Conservation (phyloP, 164 flowering plant species). For the Paratinospora sagittata region DNA sequence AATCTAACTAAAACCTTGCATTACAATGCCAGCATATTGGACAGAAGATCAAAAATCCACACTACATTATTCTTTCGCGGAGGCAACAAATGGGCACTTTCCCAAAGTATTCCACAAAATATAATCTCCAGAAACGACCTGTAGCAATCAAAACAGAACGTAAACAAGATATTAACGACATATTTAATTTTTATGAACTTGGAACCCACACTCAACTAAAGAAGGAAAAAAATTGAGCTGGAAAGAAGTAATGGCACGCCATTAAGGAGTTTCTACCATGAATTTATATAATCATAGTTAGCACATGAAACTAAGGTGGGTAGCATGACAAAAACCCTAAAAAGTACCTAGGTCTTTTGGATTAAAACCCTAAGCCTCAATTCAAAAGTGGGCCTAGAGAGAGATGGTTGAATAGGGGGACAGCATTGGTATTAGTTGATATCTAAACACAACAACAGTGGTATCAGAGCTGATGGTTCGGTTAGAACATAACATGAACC, state of each 20-base stretch:
- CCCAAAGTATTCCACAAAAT: slow-evolving; percentile 99
- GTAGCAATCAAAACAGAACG: slow-evolving; percentile 2
- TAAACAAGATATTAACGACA: background rate
- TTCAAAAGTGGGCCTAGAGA: too few species aligned
- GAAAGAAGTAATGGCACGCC: background rate
- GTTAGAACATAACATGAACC: too few species aligned
- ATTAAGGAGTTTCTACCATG: background rate
- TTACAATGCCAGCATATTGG: background rate
- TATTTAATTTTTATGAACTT: too few species aligned
- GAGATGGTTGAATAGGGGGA: too few species aligned
- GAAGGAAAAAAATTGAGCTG: too few species aligned
- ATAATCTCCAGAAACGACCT: slow-evolving; percentile 87
- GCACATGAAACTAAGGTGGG: background rate
- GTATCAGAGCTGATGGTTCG: too few species aligned
- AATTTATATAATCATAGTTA: background rate
- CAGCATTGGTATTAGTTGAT: too few species aligned
- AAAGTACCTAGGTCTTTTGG: too few species aligned
- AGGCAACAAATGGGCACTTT: slow-evolving; percentile 72
- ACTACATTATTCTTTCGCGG: slow-evolving; percentile 19
- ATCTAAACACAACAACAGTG: too few species aligned
- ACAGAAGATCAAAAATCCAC: background rate
- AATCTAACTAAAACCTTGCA: background rate
- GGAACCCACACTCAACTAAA: too few species aligned
- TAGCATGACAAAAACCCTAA: background rate
- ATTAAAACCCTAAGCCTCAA: too few species aligned